These are phyloP conservation scores for Xanthoparmelia taractica DNA, from an alignment of 495 filamentous ascomycete genomes.

Conservation along the genomic window DNA sequence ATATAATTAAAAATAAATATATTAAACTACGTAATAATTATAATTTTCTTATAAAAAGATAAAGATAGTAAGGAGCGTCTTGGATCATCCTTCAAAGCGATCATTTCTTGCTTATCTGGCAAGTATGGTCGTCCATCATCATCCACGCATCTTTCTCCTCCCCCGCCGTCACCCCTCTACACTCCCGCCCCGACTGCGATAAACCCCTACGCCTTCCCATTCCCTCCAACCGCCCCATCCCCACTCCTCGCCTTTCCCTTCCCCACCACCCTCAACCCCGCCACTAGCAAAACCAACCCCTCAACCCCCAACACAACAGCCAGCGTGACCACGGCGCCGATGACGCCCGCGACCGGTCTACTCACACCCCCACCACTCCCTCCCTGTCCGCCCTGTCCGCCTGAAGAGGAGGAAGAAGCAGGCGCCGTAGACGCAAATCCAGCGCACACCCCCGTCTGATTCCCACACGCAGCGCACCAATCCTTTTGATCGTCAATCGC, in stretches of 20 bases:
- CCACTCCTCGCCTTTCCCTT: slow-evolving; percentile 26
- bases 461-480: slow-evolving; percentile 44
- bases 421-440: slow-evolving; percentile 6
- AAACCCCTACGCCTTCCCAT: not conserved
- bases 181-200: not conserved
- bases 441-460: slow-evolving; percentile 36
- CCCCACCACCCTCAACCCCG: slow-evolving; percentile 37
- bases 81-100: too few relatives aligned
- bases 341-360: slow-evolving; percentile 46
- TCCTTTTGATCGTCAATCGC: slow-evolving; percentile 34
- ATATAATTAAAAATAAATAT: too few relatives aligned
- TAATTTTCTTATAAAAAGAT: too few relatives aligned
- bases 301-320: slow-evolving; percentile 45
- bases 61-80: too few relatives aligned
- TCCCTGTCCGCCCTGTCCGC: slow-evolving; percentile 12
- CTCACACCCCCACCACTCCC: slow-evolving; percentile 27
- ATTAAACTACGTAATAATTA: too few relatives aligned
- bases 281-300: slow-evolving; percentile 40
- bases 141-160: too few relatives aligned
- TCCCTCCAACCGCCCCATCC: not conserved
- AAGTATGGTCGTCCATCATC: too few relatives aligned
- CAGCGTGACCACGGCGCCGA: slow-evolving; percentile 56
- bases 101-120: too few relatives aligned
- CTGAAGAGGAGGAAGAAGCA: slow-evolving; percentile 9
- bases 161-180: not conserved